These are phyloP conservation scores for Adansonia rubrostipa DNA, from an alignment of 441 rosid genomes.

Conservation along the genomic window DNA sequence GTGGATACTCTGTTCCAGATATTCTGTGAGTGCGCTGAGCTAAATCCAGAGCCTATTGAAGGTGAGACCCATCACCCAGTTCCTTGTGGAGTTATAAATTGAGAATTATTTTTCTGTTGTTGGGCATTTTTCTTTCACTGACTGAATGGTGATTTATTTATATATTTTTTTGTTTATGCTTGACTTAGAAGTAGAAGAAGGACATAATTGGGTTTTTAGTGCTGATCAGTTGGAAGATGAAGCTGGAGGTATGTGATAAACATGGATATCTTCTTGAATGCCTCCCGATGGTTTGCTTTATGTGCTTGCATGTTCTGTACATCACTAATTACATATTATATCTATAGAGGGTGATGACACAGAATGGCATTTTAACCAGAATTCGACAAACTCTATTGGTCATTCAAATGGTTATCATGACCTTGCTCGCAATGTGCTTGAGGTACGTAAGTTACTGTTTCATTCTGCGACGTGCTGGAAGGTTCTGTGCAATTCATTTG, in stretches of 20 bases:
- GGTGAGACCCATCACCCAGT: constrained; percentile 43
- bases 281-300: neutral
- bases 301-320: constrained; percentile 13
- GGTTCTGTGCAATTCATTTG: neutral
- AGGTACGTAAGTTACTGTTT: constrained; percentile 44
- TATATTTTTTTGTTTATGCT: constrained; percentile 9
- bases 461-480: neutral
- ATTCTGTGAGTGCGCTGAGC: constrained; percentile 91
- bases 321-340: neutral
- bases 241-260: constrained; percentile 47
- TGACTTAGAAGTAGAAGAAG: constrained; percentile 43
- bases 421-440: constrained; percentile 66
- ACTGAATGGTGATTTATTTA: constrained; percentile 9
- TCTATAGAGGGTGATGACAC: constrained; percentile 45
- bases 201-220: constrained; percentile 72
- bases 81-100: neutral
- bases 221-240: constrained; percentile 68
- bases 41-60: constrained; percentile 86
- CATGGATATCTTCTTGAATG: neutral
- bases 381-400: constrained; percentile 67
- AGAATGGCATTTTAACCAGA: constrained; percentile 14
- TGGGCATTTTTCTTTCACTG: neutral
- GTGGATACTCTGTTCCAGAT: constrained; percentile 86
- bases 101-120: neutral
- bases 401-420: constrained; percentile 77